phyloP scores from a whole-genome alignment of 2,329 filamentous ascomycete genomes.

The Fusarium graminum region DNA sequence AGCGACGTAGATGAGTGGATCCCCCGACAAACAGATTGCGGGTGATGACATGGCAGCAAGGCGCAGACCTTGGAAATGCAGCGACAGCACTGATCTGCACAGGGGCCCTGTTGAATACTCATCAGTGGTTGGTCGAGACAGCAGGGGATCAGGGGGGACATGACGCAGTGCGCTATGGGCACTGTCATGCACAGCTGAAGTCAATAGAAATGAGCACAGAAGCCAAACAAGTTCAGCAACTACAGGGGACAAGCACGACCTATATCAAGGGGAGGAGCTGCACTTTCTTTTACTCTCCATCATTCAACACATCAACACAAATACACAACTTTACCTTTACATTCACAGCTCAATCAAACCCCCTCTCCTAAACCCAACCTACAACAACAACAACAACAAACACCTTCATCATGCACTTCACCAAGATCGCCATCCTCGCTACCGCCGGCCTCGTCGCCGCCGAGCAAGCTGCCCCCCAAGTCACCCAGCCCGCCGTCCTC shows the following conservation, averaged over 20 bases:
- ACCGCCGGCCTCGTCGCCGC: constrained; percentile 43
- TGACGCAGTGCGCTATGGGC: constrained; percentile 26
- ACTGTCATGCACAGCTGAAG: constrained; percentile 16
- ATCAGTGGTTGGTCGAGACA: not conserved
- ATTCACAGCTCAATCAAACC: constrained; percentile 1
- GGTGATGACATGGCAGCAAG: constrained; percentile 37
- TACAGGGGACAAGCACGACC: constrained; percentile 12
- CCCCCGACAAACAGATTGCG: constrained; percentile 4
- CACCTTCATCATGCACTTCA: constrained; percentile 42
- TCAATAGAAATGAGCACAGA: constrained; percentile 19
- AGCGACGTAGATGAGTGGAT: constrained; percentile 2
- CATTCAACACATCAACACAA: constrained; percentile 7
- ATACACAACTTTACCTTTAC: not conserved
- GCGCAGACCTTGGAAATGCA: constrained; percentile 32
- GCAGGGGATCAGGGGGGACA: constrained; percentile 4
- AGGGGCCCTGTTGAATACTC: not conserved
- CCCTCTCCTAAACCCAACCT: not conserved
- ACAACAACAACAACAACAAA: constrained; percentile 5
- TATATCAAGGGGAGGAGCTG: constrained; percentile 33
- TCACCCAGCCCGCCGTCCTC: constrained; percentile 33
- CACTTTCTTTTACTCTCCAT: constrained; percentile 8
- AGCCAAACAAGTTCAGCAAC: constrained; percentile 14
- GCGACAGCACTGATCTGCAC: constrained; percentile 17
- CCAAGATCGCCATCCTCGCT: constrained; percentile 43
- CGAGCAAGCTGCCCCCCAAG: constrained; percentile 13